Evolutionary conservation across 2,329 filamentous ascomycete species (phyloP), one percentile per base, ranked within the genome.

Genomic region (Allantophomopsis cytisporea): DNA sequence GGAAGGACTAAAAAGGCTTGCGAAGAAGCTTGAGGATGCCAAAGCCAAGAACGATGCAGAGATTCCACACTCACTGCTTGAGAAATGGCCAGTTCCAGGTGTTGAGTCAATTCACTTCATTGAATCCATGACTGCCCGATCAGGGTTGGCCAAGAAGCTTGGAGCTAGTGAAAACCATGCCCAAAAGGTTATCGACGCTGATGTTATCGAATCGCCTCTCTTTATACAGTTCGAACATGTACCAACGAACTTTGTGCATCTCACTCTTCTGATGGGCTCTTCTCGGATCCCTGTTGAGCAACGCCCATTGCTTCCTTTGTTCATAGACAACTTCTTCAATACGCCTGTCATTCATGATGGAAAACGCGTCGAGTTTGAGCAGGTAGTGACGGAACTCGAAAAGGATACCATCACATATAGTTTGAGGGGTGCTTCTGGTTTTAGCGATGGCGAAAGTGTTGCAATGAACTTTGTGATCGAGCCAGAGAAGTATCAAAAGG

Each of bases 221-320:
- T 98, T 95, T 60, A 70, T 98, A n/a, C 89, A 98, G 60, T 98
- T 93, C 48, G 91, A 98, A 60, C 80, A 94, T 53, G 87, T 96
- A 12, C 80, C 82, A 2, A 93, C 85, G 43, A 94, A 86, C 54
- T 98, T 98, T 57, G 86, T 94, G 6, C 82, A 89, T 50, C 71
- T 96, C 42, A 80, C 76, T 36, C 61, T 96, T 16, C 76, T 91
- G 41, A 66, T 96, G 37, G 85, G 85, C 39, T 94, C 87, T 1
- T 72, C 77, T 2, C 66, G 75, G 23, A 67, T 95, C 1, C 85
- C 88, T 0, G 71, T 82, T n/a, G 74, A 88, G 46, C 71, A 89
- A 43, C 87, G 89, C 54, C 91, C 91, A 3, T 62, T 98, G 16
- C 66, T 96, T 36, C 72, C 80, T 3, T 70, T 96, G 32, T 96